These are phyloP conservation scores for Penicilliopsis zonata DNA, from an alignment of 495 filamentous ascomycete species.

Conservation along the genomic window DNA sequence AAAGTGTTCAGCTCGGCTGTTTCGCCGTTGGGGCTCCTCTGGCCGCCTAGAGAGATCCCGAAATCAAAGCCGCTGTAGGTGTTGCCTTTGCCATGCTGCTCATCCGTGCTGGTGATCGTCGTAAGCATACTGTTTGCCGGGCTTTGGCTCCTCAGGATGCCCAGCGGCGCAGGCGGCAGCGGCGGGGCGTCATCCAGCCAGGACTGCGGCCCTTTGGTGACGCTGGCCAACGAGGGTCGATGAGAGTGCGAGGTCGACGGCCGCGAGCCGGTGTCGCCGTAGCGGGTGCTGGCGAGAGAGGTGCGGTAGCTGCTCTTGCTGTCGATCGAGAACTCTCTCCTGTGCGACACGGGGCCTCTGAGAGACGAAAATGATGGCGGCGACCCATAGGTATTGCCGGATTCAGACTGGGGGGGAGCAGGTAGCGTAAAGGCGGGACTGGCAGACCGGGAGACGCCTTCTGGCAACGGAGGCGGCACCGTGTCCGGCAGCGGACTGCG, in stretches of 20 bases:
- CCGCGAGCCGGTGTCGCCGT: slow-evolving; percentile 17
- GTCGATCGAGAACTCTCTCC: slow-evolving; percentile 21
- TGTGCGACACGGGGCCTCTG: slow-evolving; percentile 10
- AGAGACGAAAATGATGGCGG: slow-evolving; percentile 1
- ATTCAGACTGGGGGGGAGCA: not conserved
- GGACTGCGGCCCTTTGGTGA: slow-evolving; percentile 18
- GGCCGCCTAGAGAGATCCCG: slow-evolving; percentile 4
- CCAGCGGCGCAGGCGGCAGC: slow-evolving; percentile 19
- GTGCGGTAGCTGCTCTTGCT: slow-evolving; percentile 35
- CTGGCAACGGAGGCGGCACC: no score
- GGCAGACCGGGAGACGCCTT: slow-evolving; percentile 1
- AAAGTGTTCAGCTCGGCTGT: slow-evolving; percentile 3
- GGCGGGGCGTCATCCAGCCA: slow-evolving; percentile 28
- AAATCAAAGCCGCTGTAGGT: slow-evolving; percentile 12
- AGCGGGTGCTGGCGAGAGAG: slow-evolving; percentile 30
- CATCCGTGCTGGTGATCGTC: slow-evolving; percentile 12
- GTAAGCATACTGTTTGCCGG: slow-evolving; percentile 14
- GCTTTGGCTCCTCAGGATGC: slow-evolving; percentile 11
- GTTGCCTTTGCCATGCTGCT: slow-evolving; percentile 11
- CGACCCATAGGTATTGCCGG: no score
- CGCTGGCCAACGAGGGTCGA: slow-evolving; percentile 27
- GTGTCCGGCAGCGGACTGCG: slow-evolving; percentile 2
- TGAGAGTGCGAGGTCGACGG: slow-evolving; percentile 20
- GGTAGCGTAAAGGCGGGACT: slow-evolving; percentile 3
- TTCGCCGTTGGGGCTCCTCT: slow-evolving; percentile 1